phyloP scores from a whole-genome alignment of 257 asterid species.

The Solanum chmielewskii region DNA sequence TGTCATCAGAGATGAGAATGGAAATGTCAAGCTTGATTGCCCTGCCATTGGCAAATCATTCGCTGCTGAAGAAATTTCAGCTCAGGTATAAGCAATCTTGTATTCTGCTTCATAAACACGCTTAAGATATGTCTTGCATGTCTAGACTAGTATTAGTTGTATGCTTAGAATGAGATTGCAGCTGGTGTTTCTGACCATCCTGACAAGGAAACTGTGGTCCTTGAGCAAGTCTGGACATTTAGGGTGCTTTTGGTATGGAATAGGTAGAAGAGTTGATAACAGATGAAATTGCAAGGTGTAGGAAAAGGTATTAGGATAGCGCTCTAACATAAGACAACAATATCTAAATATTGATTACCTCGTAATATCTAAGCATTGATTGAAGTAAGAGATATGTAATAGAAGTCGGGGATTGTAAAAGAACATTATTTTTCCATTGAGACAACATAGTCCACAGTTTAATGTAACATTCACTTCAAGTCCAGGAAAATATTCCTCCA shows the following conservation, averaged over 20 bases:
- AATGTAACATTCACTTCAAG: neutral
- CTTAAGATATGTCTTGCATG: neutral
- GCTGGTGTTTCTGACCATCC: neutral
- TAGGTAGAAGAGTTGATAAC: neutral
- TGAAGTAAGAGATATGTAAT: neutral
- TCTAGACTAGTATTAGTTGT: neutral
- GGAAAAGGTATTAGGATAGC: neutral
- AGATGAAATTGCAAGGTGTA: neutral
- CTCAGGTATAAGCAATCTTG: conserved; percentile 41
- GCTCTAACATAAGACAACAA: neutral
- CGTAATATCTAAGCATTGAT: neutral
- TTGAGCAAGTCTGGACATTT: neutral
- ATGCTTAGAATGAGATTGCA: neutral
- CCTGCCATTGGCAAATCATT: conserved; percentile 82
- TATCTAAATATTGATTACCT: neutral
- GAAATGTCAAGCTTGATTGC: conserved; percentile 85
- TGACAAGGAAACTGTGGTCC: neutral
- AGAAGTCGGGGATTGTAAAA: neutral
- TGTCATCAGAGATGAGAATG: conserved; percentile 80
- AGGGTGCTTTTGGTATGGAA: neutral
- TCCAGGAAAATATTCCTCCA: neutral
- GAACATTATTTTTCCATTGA: neutral
- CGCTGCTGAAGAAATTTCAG: conserved; percentile 92
- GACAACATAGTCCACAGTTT: neutral
- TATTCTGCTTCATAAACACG: neutral